Percentiles rank a stretch among this genome's conserved stretches.
Conservation (phyloP, 257 asterid species). For the Ocimum tenuiflorum region DNA sequence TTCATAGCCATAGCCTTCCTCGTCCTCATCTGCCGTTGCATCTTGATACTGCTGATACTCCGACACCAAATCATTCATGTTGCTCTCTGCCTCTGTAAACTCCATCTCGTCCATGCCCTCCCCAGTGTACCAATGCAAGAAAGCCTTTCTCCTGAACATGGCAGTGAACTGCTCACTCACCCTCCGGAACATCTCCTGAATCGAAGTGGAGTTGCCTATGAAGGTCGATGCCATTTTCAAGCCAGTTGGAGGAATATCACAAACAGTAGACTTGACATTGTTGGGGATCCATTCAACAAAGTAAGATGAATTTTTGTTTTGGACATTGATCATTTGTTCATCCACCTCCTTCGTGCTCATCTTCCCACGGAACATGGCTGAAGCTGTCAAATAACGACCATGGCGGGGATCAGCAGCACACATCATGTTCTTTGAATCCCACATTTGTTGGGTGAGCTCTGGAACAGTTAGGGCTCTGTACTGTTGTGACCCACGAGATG, state of each 20-base stretch:
- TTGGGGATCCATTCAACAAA: conserved; percentile 46
- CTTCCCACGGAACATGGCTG: conserved; percentile 43
- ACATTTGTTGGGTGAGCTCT: conserved; percentile 44
- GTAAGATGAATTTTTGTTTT: conserved; percentile 39
- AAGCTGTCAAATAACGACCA: conserved; percentile 41
- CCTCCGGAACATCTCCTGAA: conserved; percentile 44
- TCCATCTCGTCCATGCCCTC: conserved; percentile 56
- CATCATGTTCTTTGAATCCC: conserved; percentile 44
- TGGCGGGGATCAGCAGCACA: conserved; percentile 40
- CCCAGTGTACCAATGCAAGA: conserved; percentile 52
- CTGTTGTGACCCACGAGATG: conserved; percentile 46
- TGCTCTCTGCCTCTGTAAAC: conserved; percentile 45
- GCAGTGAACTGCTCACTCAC: conserved; percentile 45
- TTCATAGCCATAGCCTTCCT: conserved; percentile 37
- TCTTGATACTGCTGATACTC: conserved; percentile 50
- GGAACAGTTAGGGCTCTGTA: conserved; percentile 41
- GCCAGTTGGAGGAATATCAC: conserved; percentile 40
- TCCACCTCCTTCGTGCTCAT: conserved; percentile 47
- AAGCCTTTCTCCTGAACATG: conserved; percentile 44
- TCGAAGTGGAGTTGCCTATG: conserved; percentile 40
- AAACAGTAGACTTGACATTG: conserved; percentile 37
- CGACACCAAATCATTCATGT: conserved; percentile 42
- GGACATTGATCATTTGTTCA: conserved; percentile 42
- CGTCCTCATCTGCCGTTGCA: conserved; percentile 44
- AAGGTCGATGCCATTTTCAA: conserved; percentile 41